Base-by-base conservation (phyloP, 495 filamentous ascomycete genomes). In the Aspergillus taichungensis region DNA sequence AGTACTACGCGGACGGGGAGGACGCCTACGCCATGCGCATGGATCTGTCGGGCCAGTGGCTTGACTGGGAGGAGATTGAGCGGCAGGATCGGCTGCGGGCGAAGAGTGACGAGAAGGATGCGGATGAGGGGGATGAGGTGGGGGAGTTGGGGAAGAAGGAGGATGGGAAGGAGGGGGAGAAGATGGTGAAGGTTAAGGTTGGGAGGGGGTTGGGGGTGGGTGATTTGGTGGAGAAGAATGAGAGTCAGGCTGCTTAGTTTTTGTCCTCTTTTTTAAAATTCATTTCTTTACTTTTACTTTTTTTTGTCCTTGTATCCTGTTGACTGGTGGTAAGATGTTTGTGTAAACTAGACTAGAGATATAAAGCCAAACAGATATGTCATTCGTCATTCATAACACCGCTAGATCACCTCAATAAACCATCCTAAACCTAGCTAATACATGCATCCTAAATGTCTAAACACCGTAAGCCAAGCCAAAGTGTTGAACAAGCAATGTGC, bases 1-100 rank as follows among this genome's bases (percentile, higher is more conserved):
- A 92, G 66, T 98, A 98, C 79, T 98, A 98, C 61, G 92, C 92
- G 34, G 92, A 97, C 67, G 90, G 89, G 39, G 92, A 98, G 69
- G 91, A 98, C 74, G 92, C 92, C 31, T 94, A 82, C 59, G 83
- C 80, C 53, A 98, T 98, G 92, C 82, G 80, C 54, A 82, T 90
- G 63, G 85, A 96, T 55, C 72, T 98, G 35, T 67, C 72, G 28
- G 71, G 74, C 43, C 74, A 90, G 53, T 71, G 63, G 64, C 38
- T 73, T 33, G 60, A 69, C 39, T 71, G 67, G 67, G 60, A 57
- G 35, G 66, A 63, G 53, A 69, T 64, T 57, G 71, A 56, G 59
- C 64, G 53, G 54, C 57, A 54, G 59, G 64, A 63, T 42, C 59
- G 54, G 51, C 61, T 63, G 63, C 69, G 63, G 42, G 49, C 59